phyloP scores from a whole-genome alignment of 495 filamentous ascomycete genomes.

The Xylaria curta region DNA sequence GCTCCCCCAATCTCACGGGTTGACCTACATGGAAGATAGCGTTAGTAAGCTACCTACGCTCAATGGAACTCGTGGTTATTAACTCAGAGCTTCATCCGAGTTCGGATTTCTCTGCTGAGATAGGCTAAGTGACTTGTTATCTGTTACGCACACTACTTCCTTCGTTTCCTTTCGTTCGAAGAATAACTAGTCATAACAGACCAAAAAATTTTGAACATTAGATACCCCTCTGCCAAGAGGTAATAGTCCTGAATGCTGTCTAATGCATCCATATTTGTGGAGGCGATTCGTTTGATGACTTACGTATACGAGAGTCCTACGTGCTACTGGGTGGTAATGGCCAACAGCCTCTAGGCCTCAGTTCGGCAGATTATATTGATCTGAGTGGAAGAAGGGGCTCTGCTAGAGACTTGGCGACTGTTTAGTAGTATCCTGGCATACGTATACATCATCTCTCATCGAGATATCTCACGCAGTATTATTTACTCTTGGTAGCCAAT shows the following conservation, averaged over 20 bases:
- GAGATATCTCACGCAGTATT: no score
- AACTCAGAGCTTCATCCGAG: not conserved
- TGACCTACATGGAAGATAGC: not conserved
- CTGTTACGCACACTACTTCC: not conserved
- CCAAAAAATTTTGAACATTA: not conserved
- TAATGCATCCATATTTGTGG: not conserved
- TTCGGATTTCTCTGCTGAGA: not conserved
- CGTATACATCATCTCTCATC: not conserved
- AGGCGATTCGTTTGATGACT: not conserved
- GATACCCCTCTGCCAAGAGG: not conserved
- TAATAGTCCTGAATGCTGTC: not conserved
- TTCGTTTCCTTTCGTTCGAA: not conserved
- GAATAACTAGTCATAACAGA: not conserved
- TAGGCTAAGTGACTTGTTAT: not conserved
- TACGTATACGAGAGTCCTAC: not conserved
- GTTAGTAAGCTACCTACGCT: not conserved
- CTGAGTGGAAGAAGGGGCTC: not conserved
- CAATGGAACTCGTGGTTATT: not conserved
- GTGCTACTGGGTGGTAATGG: not conserved
- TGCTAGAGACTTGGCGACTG: not conserved
- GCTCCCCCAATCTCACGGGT: no score
- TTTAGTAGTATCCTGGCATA: not conserved
- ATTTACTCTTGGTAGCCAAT: not conserved
- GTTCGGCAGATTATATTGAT: not conserved
- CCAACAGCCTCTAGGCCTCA: not conserved